A percentile compares a stretch with the other conserved stretches of the same genome.
phyloP scores from a whole-genome alignment of 139 green algal species.

The Trebouxia sp. region DNA sequence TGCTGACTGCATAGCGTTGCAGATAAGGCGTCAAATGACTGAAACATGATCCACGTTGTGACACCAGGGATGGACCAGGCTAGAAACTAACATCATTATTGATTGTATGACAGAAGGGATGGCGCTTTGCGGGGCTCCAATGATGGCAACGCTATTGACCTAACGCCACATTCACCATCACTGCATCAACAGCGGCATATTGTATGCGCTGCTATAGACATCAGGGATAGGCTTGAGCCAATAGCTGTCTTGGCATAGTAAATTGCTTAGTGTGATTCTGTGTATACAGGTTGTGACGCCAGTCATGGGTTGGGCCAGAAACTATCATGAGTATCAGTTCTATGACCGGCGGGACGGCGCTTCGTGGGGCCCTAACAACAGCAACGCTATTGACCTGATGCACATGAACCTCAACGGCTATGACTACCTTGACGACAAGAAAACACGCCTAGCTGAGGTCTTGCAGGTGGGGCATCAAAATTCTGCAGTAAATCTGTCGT shows the following conservation, averaged over 20 bases:
- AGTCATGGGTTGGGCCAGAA: constrained; percentile 9
- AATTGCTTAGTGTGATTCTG: not conserved
- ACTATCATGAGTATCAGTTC: constrained; percentile 24
- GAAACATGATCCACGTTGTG: no score
- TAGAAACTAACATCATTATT: no score
- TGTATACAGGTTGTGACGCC: constrained; percentile 6
- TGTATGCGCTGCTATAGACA: no score
- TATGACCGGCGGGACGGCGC: constrained; percentile 6
- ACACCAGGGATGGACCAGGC: no score
- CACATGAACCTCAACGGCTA: constrained; percentile 23
- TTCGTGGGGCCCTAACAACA: not conserved
- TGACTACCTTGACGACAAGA: constrained; percentile 14
- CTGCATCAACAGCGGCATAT: no score
- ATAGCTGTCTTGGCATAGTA: no score
- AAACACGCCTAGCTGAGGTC: constrained; percentile 14
- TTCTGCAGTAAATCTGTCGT: not conserved
- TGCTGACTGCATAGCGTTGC: no score
- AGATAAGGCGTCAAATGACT: no score
- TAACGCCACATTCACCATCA: not conserved
- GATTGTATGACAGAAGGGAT: no score
- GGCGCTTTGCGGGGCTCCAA: no score
- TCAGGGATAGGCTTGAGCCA: no score
- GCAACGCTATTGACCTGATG: constrained; percentile 30
- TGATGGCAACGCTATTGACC: not conserved
- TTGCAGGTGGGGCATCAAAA: not conserved